These are phyloP conservation scores for Cerioporus squamosus DNA, from an alignment of 1,284 basidiomycete genomes.

Conservation along the genomic window DNA sequence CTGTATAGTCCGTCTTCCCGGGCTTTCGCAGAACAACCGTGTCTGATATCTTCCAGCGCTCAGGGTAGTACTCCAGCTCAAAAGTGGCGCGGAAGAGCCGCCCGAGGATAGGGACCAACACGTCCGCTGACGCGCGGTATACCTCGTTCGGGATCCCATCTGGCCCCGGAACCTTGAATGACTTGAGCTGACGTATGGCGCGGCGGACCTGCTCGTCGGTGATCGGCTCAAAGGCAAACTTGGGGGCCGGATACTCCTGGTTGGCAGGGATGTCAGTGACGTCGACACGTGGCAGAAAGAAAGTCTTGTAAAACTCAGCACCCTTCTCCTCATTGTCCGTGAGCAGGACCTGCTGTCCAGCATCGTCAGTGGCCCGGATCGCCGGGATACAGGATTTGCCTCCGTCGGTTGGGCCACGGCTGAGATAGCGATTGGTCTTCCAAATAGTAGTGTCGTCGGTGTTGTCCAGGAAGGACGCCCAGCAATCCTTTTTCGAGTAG, in stretches of 20 bases:
- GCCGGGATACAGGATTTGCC: no score
- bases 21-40: conserved; percentile 46
- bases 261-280: no score
- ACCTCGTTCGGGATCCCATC: conserved; percentile 42
- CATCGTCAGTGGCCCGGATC: no score
- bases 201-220: conserved; percentile 25
- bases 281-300: no score
- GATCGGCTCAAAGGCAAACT: conserved; percentile 26
- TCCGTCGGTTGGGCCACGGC: neutral
- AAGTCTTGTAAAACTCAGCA: no score
- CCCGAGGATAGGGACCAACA: no score
- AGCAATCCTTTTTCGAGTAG: no score
- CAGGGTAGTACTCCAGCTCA: conserved; percentile 32
- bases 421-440: conserved; percentile 9
- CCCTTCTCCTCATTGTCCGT: no score
- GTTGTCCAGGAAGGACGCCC: no score
- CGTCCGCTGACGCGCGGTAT: no score
- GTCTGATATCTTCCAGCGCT: conserved; percentile 34
- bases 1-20: conserved; percentile 38
- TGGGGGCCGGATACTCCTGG: conserved; percentile 35
- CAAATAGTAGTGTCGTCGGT: conserved; percentile 40
- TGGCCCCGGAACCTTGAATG: conserved; percentile 42
- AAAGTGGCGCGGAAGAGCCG: conserved; percentile 36
- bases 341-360: no score
- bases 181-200: conserved; percentile 15